Evolutionary conservation across 2,329 filamentous ascomycete genomes (phyloP).

Genomic region (Scedosporium aurantiacum): DNA sequence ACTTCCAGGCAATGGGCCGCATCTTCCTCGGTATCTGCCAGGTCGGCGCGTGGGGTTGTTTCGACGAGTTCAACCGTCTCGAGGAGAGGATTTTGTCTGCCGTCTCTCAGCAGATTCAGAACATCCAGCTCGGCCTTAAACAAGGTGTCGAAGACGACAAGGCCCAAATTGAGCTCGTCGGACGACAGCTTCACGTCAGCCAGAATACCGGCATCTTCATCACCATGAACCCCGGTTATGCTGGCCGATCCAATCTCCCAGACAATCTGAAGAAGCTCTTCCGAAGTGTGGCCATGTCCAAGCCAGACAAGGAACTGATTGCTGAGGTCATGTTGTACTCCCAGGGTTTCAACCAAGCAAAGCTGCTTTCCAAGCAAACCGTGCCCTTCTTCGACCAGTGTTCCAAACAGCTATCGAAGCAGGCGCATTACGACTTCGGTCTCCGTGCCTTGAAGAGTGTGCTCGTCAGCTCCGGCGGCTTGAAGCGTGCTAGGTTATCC

Average conservation of each 20-base stretch:
- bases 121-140: constrained; percentile 92
- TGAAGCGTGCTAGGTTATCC: constrained; percentile 73
- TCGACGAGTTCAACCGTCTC: constrained; percentile 98
- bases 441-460: constrained; percentile 97
- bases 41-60: constrained; percentile 98
- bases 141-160: constrained; percentile 72
- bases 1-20: constrained; percentile 98
- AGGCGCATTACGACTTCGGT: constrained; percentile 98
- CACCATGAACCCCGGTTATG: constrained; percentile 99
- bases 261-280: constrained; percentile 99
- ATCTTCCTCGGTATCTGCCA: constrained; percentile 99
- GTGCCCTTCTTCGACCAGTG: constrained; percentile 98
- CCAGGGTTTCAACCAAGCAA: constrained; percentile 95
- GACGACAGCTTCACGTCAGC: constrained; percentile 81
- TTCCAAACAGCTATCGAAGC: constrained; percentile 70
- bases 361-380: constrained; percentile 83
- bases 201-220: constrained; percentile 97
- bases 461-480: constrained; percentile 87
- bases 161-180: constrained; percentile 86
- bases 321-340: constrained; percentile 99
- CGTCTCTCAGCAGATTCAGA: constrained; percentile 98
- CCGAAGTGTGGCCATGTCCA: constrained; percentile 98
- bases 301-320: constrained; percentile 98
- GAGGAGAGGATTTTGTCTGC: constrained; percentile 96
- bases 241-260: constrained; percentile 90